Conservation (phyloP, 2,329 filamentous ascomycete species). For the Saccharata proteae region DNA sequence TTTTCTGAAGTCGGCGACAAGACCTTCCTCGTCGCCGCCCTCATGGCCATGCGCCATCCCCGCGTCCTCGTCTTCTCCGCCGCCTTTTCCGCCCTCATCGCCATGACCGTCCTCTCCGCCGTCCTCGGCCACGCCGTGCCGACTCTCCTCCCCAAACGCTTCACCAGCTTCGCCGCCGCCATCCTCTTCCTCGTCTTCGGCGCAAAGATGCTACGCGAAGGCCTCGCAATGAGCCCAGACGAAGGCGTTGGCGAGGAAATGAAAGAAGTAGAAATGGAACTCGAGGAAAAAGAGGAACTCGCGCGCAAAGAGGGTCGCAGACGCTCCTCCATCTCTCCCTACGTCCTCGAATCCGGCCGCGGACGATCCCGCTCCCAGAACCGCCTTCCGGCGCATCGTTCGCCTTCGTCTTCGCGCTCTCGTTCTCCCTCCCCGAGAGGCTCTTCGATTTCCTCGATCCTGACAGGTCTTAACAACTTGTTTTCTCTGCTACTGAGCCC, state of each 20-base stretch:
- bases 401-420: conserved; percentile 49
- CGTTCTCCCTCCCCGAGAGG: conserved; percentile 30
- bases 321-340: conserved; percentile 58
- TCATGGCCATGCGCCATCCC: conserved; percentile 99
- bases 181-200: conserved; percentile 85
- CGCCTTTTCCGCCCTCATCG: conserved; percentile 78
- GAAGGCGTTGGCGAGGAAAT: conserved; percentile 95
- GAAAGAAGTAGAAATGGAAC: conserved; percentile 88
- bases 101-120: conserved; percentile 92
- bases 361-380: conserved; percentile 59
- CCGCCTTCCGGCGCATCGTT: conserved; percentile 68
- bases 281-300: conserved; percentile 82
- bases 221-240: conserved; percentile 74
- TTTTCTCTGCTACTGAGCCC: conserved; percentile 80
- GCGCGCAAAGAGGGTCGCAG: conserved; percentile 52
- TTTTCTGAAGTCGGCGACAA: conserved; percentile 97
- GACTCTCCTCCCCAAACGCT: conserved; percentile 74
- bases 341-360: conserved; percentile 70
- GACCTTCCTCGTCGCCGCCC: conserved; percentile 88
- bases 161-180: conserved; percentile 80
- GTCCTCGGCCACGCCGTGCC: conserved; percentile 87
- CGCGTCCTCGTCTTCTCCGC: conserved; percentile 87
- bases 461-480: conserved; percentile 71
- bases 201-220: conserved; percentile 70
- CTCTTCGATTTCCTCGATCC: conserved; percentile 42